These are phyloP conservation scores for Globisporangium rhizosaccharum DNA, from an alignment of 352 stramenopile species.

Conservation along the genomic window DNA sequence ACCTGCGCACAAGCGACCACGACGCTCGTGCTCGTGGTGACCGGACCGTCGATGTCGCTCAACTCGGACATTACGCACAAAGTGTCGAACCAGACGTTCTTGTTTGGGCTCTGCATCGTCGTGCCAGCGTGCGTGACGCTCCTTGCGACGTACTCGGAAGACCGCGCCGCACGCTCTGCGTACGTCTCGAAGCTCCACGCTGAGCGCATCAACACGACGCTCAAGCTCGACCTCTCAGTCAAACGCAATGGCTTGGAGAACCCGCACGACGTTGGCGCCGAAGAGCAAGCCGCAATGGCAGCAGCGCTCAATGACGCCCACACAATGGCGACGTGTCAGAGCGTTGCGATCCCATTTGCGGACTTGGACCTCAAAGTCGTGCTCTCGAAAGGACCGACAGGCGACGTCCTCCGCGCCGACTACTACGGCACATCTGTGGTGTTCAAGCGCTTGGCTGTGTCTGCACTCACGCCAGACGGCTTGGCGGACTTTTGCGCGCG, in stretches of 20 bases:
- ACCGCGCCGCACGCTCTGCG: constrained; percentile 56
- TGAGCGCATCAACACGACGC: constrained; percentile 75
- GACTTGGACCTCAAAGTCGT: constrained; percentile 75
- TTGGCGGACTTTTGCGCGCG: constrained; percentile 71
- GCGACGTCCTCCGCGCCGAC: constrained; percentile 63
- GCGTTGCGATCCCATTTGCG: constrained; percentile 71
- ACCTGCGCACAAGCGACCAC: constrained; percentile 49
- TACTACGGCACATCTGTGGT: constrained; percentile 75
- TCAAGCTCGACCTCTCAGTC: constrained; percentile 73
- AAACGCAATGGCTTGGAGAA: constrained; percentile 71
- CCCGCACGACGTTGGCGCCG: constrained; percentile 36
- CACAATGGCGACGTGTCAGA: constrained; percentile 52
- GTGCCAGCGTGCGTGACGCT: constrained; percentile 59
- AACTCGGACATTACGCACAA: constrained; percentile 36
- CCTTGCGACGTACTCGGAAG: constrained; percentile 72
- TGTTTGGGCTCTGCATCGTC: constrained; percentile 61
- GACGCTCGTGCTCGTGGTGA: constrained; percentile 41
- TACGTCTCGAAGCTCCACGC: constrained; percentile 72
- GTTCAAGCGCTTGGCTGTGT: constrained; percentile 67
- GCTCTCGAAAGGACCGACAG: constrained; percentile 52
- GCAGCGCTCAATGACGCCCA: constrained; percentile 33
- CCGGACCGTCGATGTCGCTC: constrained; percentile 41
- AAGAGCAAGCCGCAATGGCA: constrained; percentile 57
- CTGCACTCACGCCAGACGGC: constrained; percentile 48
- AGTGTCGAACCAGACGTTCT: constrained; percentile 45